Evolutionary conservation across 148 eudicot genomes (phyloP).

Genomic region (Camellia japonica): DNA sequence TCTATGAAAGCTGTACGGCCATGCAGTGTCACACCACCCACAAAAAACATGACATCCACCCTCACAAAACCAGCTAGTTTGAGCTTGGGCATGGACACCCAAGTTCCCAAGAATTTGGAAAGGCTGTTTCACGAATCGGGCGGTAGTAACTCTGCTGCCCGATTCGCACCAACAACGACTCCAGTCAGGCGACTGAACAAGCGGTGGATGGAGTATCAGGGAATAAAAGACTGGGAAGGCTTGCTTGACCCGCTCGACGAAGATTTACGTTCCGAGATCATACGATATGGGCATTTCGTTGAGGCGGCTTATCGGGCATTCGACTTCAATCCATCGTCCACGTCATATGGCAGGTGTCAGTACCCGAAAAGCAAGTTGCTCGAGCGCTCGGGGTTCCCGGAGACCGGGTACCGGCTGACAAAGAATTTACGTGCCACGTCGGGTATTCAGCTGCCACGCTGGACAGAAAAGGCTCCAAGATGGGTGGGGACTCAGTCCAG

Average conservation of each 20-base stretch:
- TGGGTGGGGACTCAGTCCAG: constrained; percentile 44
- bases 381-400: constrained; percentile 34
- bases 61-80: neutral
- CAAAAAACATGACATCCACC: neutral
- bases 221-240: constrained; percentile 70
- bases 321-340: constrained; percentile 59
- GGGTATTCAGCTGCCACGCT: constrained; percentile 57
- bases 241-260: constrained; percentile 79
- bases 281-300: constrained; percentile 72
- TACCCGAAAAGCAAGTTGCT: constrained; percentile 31
- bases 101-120: constrained; percentile 9
- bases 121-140: neutral
- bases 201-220: constrained; percentile 81
- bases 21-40: constrained; percentile 11
- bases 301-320: constrained; percentile 68
- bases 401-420: constrained; percentile 52
- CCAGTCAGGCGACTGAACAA: constrained; percentile 15
- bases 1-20: constrained; percentile 13
- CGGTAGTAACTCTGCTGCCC: neutral
- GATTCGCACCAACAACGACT: neutral
- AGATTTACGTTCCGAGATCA: constrained; percentile 52
- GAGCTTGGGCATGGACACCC: no score
- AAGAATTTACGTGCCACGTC: constrained; percentile 67
- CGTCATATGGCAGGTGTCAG: constrained; percentile 41
- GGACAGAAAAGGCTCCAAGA: constrained; percentile 43